Evolutionary conservation across 1,284 basidiomycete genomes (phyloP).

Genomic region (Singerocomus rubriflavus): DNA sequence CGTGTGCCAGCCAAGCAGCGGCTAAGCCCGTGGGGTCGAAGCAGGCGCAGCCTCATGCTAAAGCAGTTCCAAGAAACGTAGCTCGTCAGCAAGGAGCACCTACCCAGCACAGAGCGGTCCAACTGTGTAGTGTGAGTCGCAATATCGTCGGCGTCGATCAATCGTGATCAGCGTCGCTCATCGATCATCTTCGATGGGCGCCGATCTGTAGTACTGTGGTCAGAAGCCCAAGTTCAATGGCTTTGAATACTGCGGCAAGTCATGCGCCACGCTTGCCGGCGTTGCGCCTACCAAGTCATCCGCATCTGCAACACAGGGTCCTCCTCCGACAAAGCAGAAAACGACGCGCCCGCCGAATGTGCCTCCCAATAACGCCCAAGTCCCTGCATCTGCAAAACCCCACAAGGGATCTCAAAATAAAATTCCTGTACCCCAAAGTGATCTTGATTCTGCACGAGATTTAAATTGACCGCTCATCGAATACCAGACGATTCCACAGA

Average conservation of each 20-base stretch:
- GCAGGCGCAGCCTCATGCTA: conserved; percentile 15
- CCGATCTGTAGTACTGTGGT: conserved; percentile 31
- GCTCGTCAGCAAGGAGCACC: conserved; percentile 15
- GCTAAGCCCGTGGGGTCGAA: conserved; percentile 11
- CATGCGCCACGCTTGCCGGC: conserved; percentile 28
- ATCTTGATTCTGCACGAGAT: conserved; percentile 10
- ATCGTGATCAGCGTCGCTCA: conserved; percentile 20
- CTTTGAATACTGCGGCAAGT: conserved; percentile 35
- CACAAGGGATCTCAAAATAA: conserved; percentile 15
- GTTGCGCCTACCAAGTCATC: conserved; percentile 17
- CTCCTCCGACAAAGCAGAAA: conserved; percentile 21
- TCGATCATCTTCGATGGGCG: conserved; percentile 19
- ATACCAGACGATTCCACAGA: conserved; percentile 25
- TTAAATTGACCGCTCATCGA: conserved; percentile 12
- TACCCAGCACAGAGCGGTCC: conserved; percentile 19
- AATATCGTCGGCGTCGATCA: conserved; percentile 23
- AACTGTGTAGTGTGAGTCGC: conserved; percentile 28
- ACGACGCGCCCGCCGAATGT: conserved; percentile 5
- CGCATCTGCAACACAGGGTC: conserved; percentile 9
- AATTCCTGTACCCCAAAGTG: conserved; percentile 23
- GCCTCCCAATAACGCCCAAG: conserved; percentile 8
- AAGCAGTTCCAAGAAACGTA: conserved; percentile 11
- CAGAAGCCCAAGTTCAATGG: conserved; percentile 34
- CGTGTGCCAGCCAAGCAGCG: conserved; percentile 49
- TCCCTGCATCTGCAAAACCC: conserved; percentile 6